A percentile compares a stretch with the other conserved stretches of the same genome.
These are phyloP conservation scores for Endotrypanum monterogeii DNA, from an alignment of 208 protist species.

Conservation along the genomic window DNA sequence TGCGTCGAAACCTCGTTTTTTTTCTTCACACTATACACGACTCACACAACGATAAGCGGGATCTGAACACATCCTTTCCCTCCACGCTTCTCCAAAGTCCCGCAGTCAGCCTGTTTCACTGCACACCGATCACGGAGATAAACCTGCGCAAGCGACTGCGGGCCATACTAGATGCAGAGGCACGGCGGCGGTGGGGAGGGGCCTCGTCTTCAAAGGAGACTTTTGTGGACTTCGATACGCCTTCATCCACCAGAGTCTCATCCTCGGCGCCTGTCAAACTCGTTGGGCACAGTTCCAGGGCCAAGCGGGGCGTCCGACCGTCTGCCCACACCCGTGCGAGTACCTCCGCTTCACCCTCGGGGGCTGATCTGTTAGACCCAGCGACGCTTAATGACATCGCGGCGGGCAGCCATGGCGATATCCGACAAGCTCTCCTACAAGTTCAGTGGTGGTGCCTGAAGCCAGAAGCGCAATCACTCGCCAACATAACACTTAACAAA, in stretches of 20 bases:
- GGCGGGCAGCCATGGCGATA: constrained; percentile 69
- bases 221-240: background rate
- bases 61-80: constrained; percentile 49
- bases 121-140: constrained; percentile 69
- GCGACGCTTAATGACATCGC: constrained; percentile 40
- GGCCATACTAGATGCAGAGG: constrained; percentile 34
- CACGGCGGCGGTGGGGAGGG: background rate
- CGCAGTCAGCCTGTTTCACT: constrained; percentile 66
- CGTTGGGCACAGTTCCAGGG: background rate
- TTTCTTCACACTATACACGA: constrained; percentile 88
- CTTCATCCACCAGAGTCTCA: background rate
- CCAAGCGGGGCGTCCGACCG: background rate
- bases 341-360: background rate
- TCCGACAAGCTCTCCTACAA: constrained; percentile 83
- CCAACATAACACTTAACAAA: background rate
- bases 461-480: constrained; percentile 5
- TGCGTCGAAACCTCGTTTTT: constrained; percentile 60
- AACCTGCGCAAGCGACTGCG: constrained; percentile 62
- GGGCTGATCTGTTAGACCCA: constrained; percentile 12
- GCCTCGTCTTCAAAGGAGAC: background rate
- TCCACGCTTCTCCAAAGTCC: constrained; percentile 45
- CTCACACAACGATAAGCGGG: constrained; percentile 81
- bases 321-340: background rate
- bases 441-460: constrained; percentile 56
- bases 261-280: background rate